phyloP scores from a whole-genome alignment of 768 basidiomycete species.

The Suillus cothurnatus region DNA sequence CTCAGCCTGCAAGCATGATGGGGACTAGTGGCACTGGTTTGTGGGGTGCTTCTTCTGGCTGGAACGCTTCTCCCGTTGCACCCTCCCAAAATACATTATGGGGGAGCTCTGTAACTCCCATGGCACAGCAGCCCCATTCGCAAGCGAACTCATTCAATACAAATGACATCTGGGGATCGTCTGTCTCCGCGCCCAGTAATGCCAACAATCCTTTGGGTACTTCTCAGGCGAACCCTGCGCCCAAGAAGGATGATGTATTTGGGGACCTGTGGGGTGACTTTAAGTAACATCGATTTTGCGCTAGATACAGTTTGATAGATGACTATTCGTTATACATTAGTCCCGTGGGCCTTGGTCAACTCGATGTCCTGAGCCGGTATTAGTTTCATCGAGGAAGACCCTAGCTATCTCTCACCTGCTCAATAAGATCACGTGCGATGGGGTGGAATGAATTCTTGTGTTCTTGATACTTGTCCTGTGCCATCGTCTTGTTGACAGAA shows the following conservation, averaged over 20 bases:
- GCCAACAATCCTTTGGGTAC: constrained; percentile 36
- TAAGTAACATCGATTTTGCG: constrained; percentile 46
- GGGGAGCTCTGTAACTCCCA: constrained; percentile 26
- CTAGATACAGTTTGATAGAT: constrained; percentile 11
- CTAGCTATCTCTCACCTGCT: constrained; percentile 52
- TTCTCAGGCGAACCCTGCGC: constrained; percentile 31
- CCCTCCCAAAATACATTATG: constrained; percentile 36
- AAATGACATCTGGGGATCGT: constrained; percentile 61
- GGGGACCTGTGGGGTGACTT: constrained; percentile 86
- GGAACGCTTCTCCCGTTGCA: constrained; percentile 44
- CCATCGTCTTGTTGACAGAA: constrained; percentile 55
- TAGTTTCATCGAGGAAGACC: not conserved
- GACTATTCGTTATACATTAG: not conserved
- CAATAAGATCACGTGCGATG: constrained; percentile 73
- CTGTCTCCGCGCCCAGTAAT: constrained; percentile 25
- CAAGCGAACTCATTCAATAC: constrained; percentile 34
- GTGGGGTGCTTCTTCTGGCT: constrained; percentile 73
- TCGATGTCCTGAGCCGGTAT: constrained; percentile 1
- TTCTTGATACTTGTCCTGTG: constrained; percentile 49
- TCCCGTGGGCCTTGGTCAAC: not conserved
- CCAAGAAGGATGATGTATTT: constrained; percentile 78
- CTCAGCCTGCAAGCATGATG: constrained; percentile 51
- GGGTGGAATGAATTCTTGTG: constrained; percentile 68
- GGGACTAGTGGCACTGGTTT: constrained; percentile 54
- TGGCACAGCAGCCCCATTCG: constrained; percentile 27